Evolutionary conservation across 257 asterid genomes (phyloP).

Genomic region (Paraleonurus japonicus): DNA sequence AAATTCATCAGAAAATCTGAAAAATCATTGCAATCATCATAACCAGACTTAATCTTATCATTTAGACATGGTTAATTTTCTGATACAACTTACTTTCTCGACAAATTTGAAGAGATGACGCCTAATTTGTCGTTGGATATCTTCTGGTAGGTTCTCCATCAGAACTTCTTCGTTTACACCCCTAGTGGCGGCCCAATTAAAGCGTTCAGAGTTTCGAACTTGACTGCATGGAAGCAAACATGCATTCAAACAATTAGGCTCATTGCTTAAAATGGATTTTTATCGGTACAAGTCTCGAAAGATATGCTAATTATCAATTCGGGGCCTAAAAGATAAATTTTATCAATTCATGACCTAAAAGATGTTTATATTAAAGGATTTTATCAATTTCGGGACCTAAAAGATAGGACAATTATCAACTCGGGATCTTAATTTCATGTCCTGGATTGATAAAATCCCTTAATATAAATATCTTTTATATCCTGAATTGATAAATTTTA

Average conservation of each 20-base stretch:
- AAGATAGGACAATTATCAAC: too few relatives aligned
- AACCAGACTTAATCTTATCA: neutral
- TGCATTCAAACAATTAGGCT: neutral
- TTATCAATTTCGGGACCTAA: too few relatives aligned
- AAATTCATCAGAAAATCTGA: neutral
- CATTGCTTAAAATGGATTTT: too few relatives aligned
- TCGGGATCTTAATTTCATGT: too few relatives aligned
- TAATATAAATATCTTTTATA: too few relatives aligned
- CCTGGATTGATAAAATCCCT: too few relatives aligned
- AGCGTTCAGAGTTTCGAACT: constrained; percentile 82
- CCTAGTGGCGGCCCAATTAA: constrained; percentile 88
- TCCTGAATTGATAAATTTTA: too few relatives aligned
- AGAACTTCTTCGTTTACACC: constrained; percentile 87
- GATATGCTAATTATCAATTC: too few relatives aligned
- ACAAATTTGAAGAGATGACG: constrained; percentile 82
- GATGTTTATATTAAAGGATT: too few relatives aligned
- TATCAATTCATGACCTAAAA: too few relatives aligned
- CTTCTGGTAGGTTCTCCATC: constrained; percentile 92
- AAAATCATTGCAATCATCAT: neutral
- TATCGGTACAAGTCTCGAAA: too few relatives aligned
- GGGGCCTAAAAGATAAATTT: too few relatives aligned
- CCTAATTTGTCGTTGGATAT: constrained; percentile 81
- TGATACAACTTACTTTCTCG: constrained; percentile 56
- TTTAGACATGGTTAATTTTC: neutral
- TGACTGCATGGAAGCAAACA: constrained; percentile 40